These are phyloP conservation scores for Vanrija humicola DNA, from an alignment of 1,284 basidiomycete species.

Conservation along the genomic window DNA sequence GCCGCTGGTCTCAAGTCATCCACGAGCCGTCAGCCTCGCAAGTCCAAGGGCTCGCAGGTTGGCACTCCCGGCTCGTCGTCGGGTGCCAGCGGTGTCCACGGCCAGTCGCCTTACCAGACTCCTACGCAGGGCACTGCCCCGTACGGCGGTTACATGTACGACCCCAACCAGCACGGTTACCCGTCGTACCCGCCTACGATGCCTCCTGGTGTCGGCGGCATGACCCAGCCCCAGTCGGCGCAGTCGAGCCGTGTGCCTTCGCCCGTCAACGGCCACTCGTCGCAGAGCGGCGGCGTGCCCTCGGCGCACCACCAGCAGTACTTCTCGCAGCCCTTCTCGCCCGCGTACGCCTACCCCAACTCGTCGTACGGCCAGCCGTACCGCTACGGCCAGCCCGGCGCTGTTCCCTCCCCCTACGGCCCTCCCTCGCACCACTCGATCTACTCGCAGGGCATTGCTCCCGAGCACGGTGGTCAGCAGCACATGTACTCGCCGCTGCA, in stretches of 20 bases:
- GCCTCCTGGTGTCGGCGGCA: conserved; percentile 27
- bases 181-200: conserved; percentile 27
- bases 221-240: conserved; percentile 34
- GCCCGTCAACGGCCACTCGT: conserved; percentile 41
- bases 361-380: conserved; percentile 24
- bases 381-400: conserved; percentile 29
- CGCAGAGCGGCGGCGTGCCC: conserved; percentile 26
- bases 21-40: conserved; percentile 36
- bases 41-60: conserved; percentile 39
- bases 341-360: conserved; percentile 28
- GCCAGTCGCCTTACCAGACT: conserved; percentile 42
- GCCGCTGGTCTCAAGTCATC: conserved; percentile 44
- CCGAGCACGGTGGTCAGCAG: conserved; percentile 30
- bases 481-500: conserved; percentile 41
- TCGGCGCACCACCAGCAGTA: conserved; percentile 33
- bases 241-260: conserved; percentile 42
- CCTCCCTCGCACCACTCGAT: conserved; percentile 28
- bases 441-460: conserved; percentile 33
- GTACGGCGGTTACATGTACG: conserved; percentile 44
- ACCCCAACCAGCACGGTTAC: conserved; percentile 32
- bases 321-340: conserved; percentile 34
- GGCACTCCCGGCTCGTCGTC: conserved; percentile 43
- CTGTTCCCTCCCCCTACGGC: conserved; percentile 33
- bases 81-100: conserved; percentile 25
- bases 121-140: conserved; percentile 35